phyloP scores from a whole-genome alignment of 1,284 basidiomycete species.

The Quambalaria eucalypti region DNA sequence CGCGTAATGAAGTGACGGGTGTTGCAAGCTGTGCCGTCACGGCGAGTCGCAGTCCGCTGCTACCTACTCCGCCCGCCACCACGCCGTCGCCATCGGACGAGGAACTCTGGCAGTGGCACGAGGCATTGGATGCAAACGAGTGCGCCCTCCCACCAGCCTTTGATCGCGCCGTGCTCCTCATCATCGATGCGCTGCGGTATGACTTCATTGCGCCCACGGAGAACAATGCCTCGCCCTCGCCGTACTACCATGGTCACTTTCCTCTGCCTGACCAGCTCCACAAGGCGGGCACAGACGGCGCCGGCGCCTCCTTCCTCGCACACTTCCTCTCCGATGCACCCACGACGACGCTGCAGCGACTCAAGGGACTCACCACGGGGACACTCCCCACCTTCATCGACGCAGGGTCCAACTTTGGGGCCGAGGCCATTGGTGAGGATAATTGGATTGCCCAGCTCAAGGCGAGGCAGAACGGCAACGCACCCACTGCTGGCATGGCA shows the following conservation, averaged over 20 bases:
- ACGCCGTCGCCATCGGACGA: not conserved
- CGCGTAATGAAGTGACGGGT: constrained; percentile 26
- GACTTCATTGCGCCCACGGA: constrained; percentile 75
- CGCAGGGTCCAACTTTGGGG: constrained; percentile 80
- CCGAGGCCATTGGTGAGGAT: constrained; percentile 67
- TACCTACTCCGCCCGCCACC: not conserved
- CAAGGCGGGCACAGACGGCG: constrained; percentile 36
- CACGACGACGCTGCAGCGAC: constrained; percentile 85
- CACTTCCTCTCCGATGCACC: constrained; percentile 88
- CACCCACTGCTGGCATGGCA: constrained; percentile 17
- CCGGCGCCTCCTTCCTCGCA: constrained; percentile 68
- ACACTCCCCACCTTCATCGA: constrained; percentile 94
- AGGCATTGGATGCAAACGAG: constrained; percentile 17
- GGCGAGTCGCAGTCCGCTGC: not conserved
- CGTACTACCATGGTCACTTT: constrained; percentile 72
- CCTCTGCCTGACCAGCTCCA: constrained; percentile 65
- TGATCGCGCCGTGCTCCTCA: constrained; percentile 63
- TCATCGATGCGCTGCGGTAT: constrained; percentile 87
- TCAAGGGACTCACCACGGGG: constrained; percentile 91
- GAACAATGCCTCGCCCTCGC: constrained; percentile 25
- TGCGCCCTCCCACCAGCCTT: constrained; percentile 31
- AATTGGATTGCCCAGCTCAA: constrained; percentile 53
- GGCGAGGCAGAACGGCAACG: not conserved
- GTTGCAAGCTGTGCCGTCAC: not conserved
- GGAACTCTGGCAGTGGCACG: constrained; percentile 16